Conservation (phyloP, 495 filamentous ascomycete genomes). For the Aspergillus leporis region DNA sequence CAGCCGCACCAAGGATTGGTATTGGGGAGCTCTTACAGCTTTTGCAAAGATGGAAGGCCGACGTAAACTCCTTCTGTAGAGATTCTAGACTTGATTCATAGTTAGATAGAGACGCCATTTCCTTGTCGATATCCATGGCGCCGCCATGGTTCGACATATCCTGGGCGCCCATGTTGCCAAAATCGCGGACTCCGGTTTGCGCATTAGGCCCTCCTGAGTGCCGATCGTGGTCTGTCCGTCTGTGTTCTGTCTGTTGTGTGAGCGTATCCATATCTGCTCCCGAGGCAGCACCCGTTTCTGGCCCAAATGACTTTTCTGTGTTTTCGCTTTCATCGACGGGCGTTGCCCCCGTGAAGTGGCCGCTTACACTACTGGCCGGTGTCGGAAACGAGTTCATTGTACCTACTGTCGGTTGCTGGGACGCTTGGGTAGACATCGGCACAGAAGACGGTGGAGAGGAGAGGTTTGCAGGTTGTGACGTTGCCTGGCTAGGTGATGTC, state of each 20-base stretch:
- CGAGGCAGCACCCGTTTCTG: slow-evolving; percentile 14
- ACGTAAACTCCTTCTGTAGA: slow-evolving; percentile 46
- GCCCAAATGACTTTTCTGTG: slow-evolving; percentile 30
- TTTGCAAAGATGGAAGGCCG: slow-evolving; percentile 54
- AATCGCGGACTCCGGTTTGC: slow-evolving; percentile 29
- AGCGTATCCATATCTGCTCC: slow-evolving; percentile 20
- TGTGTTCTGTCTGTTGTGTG: slow-evolving; percentile 32
- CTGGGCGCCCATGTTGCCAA: slow-evolving; percentile 21
- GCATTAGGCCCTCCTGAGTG: slow-evolving; percentile 17
- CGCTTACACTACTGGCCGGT: slow-evolving; percentile 48
- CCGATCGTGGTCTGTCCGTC: slow-evolving; percentile 42
- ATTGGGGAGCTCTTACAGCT: slow-evolving; percentile 49
- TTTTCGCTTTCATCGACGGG: slow-evolving; percentile 36
- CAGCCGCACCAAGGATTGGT: slow-evolving; percentile 31
- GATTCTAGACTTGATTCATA: slow-evolving; percentile 41
- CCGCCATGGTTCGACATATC: slow-evolving; percentile 22
- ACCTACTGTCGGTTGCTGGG: slow-evolving; percentile 45
- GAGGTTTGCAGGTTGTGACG: slow-evolving; percentile 38
- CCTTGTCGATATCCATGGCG: slow-evolving; percentile 44
- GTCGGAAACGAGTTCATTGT: slow-evolving; percentile 48
- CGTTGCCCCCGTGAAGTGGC: slow-evolving; percentile 30
- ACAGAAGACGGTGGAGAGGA: slow-evolving; percentile 48
- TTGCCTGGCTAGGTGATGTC: slow-evolving; percentile 48
- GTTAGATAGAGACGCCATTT: slow-evolving; percentile 17
- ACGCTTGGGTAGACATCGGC: slow-evolving; percentile 49